phyloP scores from a whole-genome alignment of 108 stramenopile species.

The Cyclotella baltica region DNA sequence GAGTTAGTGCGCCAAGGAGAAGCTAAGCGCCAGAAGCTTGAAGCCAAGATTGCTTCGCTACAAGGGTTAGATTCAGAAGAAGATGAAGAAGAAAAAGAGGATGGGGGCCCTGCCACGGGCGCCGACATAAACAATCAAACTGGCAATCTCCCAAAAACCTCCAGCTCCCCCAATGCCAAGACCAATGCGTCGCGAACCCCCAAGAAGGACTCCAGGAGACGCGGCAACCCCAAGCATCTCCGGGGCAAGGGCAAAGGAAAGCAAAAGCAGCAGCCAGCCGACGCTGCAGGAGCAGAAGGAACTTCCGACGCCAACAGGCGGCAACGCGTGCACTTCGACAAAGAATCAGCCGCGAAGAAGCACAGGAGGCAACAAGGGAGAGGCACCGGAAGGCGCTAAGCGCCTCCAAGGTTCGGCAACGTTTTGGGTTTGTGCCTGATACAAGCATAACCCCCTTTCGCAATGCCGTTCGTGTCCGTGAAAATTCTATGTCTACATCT shows the following conservation, averaged over 20 bases:
- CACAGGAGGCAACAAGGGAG: neutral
- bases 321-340: no score
- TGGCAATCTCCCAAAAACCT: neutral
- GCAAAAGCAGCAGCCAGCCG: no score
- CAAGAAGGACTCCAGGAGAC: neutral
- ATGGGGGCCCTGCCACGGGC: neutral
- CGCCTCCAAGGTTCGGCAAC: neutral
- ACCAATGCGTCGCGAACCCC: neutral
- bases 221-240: no score
- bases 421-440: slow-evolving; percentile 8
- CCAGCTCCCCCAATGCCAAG: neutral
- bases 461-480: neutral
- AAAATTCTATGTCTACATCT: neutral
- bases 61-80: neutral
- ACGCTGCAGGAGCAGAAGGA: no score
- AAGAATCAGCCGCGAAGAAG: no score
- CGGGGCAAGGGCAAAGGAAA: no score
- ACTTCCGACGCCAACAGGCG: no score
- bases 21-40: neutral
- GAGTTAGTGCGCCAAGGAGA: neutral
- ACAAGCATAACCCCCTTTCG: neutral
- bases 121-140: neutral
- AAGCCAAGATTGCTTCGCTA: neutral
- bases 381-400: neutral
- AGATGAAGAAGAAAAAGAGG: neutral